phyloP scores from a whole-genome alignment of 495 filamentous ascomycete species.

The Daldinia loculata region DNA sequence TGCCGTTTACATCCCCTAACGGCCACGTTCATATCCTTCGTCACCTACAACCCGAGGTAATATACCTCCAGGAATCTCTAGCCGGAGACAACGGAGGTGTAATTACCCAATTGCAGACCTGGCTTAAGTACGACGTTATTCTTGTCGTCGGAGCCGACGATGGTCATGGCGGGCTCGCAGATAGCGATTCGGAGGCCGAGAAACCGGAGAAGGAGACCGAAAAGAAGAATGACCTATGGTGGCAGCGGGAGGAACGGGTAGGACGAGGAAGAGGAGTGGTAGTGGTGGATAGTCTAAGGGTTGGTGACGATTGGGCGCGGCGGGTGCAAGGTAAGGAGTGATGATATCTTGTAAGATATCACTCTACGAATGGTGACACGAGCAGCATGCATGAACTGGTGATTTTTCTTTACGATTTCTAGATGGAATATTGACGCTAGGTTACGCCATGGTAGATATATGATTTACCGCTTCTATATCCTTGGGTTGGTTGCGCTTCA shows the following conservation, averaged over 20 bases:
- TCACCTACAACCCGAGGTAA: slow-evolving; percentile 80
- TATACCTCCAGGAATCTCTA: slow-evolving; percentile 85
- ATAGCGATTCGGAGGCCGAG: slow-evolving; percentile 85
- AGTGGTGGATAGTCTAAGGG: slow-evolving; percentile 77
- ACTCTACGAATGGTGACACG: slow-evolving; percentile 16
- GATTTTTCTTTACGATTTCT: slow-evolving; percentile 15
- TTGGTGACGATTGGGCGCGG: slow-evolving; percentile 85
- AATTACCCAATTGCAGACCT: slow-evolving; percentile 76
- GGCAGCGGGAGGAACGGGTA: slow-evolving; percentile 80
- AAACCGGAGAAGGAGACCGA: slow-evolving; percentile 62
- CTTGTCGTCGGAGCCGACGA: slow-evolving; percentile 83
- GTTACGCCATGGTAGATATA: slow-evolving; percentile 33
- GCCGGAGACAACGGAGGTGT: slow-evolving; percentile 74
- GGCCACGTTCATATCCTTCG: slow-evolving; percentile 85
- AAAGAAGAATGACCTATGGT: slow-evolving; percentile 65
- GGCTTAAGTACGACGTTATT: slow-evolving; percentile 84
- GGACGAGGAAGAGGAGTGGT: slow-evolving; percentile 87
- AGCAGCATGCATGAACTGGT: slow-evolving; percentile 27
- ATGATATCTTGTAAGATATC: slow-evolving; percentile 43
- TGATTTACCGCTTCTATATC: slow-evolving; percentile 22
- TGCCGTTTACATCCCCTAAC: slow-evolving; percentile 81
- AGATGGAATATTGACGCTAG: slow-evolving; percentile 10
- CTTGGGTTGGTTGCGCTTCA: slow-evolving; percentile 7
- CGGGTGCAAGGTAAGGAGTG: slow-evolving; percentile 77
- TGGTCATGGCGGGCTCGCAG: slow-evolving; percentile 84